These are phyloP conservation scores for Aspergillus fructus DNA, from an alignment of 2,329 filamentous ascomycete species.

Conservation along the genomic window DNA sequence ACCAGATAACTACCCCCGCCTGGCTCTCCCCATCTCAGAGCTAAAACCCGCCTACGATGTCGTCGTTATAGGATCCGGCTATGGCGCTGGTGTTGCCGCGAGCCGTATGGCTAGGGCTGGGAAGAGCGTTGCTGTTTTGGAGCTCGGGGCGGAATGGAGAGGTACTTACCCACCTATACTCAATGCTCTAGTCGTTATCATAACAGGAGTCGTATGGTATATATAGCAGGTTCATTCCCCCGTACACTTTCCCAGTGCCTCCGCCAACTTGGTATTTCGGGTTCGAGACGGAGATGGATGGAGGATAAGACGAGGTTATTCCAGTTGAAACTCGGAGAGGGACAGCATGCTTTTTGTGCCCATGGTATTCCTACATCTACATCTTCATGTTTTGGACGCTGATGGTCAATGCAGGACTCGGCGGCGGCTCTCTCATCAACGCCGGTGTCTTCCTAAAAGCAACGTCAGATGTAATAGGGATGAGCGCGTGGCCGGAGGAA, in stretches of 20 bases:
- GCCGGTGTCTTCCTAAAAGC: slow-evolving; percentile 66
- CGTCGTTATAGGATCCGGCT: slow-evolving; percentile 68
- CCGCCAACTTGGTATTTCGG: slow-evolving; percentile 12
- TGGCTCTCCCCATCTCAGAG: not conserved
- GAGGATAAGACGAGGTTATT: slow-evolving; percentile 61
- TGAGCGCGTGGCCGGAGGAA: slow-evolving; percentile 56
- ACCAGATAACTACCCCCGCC: slow-evolving; percentile 1
- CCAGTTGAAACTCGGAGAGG: slow-evolving; percentile 62
- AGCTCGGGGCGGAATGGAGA: slow-evolving; percentile 59
- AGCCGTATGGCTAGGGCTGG: slow-evolving; percentile 62
- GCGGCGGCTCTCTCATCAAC: slow-evolving; percentile 64
- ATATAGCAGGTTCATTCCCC: slow-evolving; percentile 13
- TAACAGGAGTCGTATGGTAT: no score
- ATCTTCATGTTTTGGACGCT: not conserved
- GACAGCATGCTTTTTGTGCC: slow-evolving; percentile 62
- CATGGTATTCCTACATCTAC: slow-evolving; percentile 46
- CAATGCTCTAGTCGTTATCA: no score
- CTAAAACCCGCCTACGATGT: slow-evolving; percentile 54
- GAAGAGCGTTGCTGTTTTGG: slow-evolving; percentile 63
- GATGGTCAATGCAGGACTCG: slow-evolving; percentile 49
- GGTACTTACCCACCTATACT: not conserved
- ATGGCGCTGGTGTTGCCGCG: slow-evolving; percentile 66
- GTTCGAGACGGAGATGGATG: not conserved
- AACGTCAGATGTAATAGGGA: slow-evolving; percentile 53
- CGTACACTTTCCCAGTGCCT: slow-evolving; percentile 11